Evolutionary conservation across 129 eudicot species (phyloP).

Genomic region (Pulicaria dysenterica): DNA sequence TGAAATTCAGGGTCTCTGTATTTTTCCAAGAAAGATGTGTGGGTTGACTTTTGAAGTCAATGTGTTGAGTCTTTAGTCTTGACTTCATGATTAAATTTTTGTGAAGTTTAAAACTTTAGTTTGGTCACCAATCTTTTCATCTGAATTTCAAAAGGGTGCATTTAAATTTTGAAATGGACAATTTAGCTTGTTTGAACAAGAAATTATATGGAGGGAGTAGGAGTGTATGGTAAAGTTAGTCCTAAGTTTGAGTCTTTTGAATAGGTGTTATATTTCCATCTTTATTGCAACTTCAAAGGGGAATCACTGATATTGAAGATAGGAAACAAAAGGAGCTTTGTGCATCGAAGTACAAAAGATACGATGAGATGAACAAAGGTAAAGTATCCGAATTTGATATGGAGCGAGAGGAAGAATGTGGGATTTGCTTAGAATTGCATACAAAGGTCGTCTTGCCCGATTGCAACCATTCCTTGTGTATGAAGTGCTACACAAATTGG

Average conservation of each 20-base stretch:
- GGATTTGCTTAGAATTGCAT: constrained; percentile 75
- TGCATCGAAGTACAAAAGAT: constrained; percentile 52
- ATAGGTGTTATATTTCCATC: constrained; percentile 83
- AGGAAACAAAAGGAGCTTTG: constrained; percentile 75
- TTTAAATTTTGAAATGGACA: background rate
- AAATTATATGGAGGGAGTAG: background rate
- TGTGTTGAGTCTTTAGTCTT: background rate
- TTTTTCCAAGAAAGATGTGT: background rate
- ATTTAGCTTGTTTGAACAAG: background rate
- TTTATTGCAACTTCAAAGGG: constrained; percentile 76
- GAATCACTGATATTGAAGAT: constrained; percentile 77
- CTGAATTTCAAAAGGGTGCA: background rate
- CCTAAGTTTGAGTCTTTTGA: constrained; percentile 14
- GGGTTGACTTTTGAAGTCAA: background rate
- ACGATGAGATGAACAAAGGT: constrained; percentile 58
- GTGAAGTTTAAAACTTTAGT: background rate
- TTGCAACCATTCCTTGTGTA: constrained; percentile 72
- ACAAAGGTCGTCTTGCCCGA: constrained; percentile 73
- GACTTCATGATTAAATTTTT: background rate
- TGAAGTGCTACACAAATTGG: constrained; percentile 82
- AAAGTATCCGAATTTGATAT: constrained; percentile 71
- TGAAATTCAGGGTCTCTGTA: background rate
- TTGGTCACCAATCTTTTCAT: background rate
- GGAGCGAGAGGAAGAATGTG: constrained; percentile 91
- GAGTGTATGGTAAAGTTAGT: constrained; percentile 15